Evolutionary conservation across 805 yeast genomes (phyloP), one percentile per base, ranked within the genome.

Genomic region (Candida arabinofermentans): DNA sequence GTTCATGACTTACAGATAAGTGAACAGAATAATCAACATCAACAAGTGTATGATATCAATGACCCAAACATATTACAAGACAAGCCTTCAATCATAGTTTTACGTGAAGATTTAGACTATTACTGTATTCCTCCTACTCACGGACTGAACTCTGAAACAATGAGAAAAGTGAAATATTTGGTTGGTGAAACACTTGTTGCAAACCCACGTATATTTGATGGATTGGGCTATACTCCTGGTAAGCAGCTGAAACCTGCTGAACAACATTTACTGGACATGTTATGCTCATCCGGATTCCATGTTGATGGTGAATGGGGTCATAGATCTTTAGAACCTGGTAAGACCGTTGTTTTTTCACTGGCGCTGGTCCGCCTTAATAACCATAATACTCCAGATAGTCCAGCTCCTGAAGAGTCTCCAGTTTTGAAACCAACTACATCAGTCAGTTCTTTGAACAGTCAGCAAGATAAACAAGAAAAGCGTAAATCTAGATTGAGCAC

Each of bases 71-170:
- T 89, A 3, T 67, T 90, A 47, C 80, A 77, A 49, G 80, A 79
- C 46, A 85, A 87, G 51, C 99, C 98, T 0, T 83, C 96, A 1
- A 82, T 93, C 34, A 88, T 93, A 42, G 96, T 91, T 4, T 70
- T 93, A 41, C 72, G 97, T 48, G 99, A 93, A 61, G 99, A 93
- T 63, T 72, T 93, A 51, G 99, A 93, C 59, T 93, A 78, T 64
- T 93, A 90, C 62, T 86, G 95, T 48, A 81, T 93, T 14, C 95
- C 96, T 2, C 90, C 87, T 33, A 65, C 66, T 31, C 62, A 72
- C 2, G 83, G 84, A 2, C 64, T 80, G 29, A 61, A 69, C 37
- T 66, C 68, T 18, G 80, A 77, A 21, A 77, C 81, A 33, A 81
- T 89, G 74, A 75, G 77, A 49, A 69, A 71, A 29, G 67, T 91